Evolutionary conservation across 164 flowering plant species (phyloP), one percentile per base, ranked within the genome.

Genomic region (Berberis thunbergii): DNA sequence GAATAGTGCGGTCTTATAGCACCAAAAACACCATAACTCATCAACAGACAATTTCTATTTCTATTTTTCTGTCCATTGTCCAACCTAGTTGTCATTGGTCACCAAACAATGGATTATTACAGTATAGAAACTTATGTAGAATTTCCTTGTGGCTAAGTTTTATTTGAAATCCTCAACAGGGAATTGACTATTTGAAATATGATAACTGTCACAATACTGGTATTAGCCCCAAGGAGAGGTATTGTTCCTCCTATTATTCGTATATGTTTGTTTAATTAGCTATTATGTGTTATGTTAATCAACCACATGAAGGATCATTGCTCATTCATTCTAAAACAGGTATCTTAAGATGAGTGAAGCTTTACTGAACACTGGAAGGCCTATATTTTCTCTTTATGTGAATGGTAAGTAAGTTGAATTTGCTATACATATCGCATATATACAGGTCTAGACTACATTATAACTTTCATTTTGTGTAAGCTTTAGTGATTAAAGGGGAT

Each of bases 371-470:
- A 77, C 85, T 3, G 89, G 91, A 64, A 80, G 95, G 65, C 7
- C 76, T 53, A 88, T 88, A 63, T 80, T 81, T 88, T 71, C 68
- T 84, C 95, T 45, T 57, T 88, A 10, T 88, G 95, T 68, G 95
- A 88, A 83, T 86, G 95, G 95, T 88, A 43, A 67, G 95, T 88
- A 43, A 67, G 79, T 69, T 11, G 26, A 1, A 49, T 54, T 2
- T 68, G 45, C 45, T 10, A 11, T 48, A 48, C 2, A 48, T 6
- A 48, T 6, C 1, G n/a, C 10, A 52, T 1, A 4, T 9, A 1
- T 52, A 26, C 26, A 26, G 26, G 26, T 26, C 26, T 26, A 26
- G 26, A 26, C 26, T 26, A 26, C 26, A 26, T 26, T 0, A 26
- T 26, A 26, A 26, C 26, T 26, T 26, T 26, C 26, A 26, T 26